These are phyloP conservation scores for Apophysomyces ossiformis DNA, from an alignment of 371 early-diverging fungal species.

Conservation along the genomic window DNA sequence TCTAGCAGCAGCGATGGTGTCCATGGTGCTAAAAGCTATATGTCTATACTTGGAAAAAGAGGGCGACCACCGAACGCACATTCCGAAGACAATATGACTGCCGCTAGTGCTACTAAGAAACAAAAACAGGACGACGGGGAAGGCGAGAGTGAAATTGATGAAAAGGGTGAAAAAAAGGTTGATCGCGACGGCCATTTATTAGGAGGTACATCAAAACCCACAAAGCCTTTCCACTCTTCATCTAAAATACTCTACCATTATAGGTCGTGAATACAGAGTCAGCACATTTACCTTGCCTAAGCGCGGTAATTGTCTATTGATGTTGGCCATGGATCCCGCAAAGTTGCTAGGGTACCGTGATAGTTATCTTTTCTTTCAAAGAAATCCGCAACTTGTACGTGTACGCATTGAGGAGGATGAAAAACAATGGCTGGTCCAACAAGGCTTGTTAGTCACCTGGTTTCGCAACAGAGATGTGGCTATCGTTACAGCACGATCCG, in stretches of 20 bases:
- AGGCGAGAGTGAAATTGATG: slow-evolving; percentile 58
- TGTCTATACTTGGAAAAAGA: neutral
- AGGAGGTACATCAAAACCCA: slow-evolving; percentile 51
- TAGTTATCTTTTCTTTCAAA: slow-evolving; percentile 83
- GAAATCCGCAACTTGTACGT: slow-evolving; percentile 75
- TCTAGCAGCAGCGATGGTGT: neutral
- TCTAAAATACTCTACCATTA: slow-evolving; percentile 22
- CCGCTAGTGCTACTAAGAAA: neutral
- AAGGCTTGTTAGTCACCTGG: slow-evolving; percentile 69
- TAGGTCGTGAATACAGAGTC: slow-evolving; percentile 67
- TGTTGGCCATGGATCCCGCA: slow-evolving; percentile 86
- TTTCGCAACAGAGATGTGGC: slow-evolving; percentile 78
- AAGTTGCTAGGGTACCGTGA: slow-evolving; percentile 82
- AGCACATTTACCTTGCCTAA: slow-evolving; percentile 67
- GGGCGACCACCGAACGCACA: neutral
- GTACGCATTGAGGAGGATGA: slow-evolving; percentile 78
- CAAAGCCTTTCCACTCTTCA: slow-evolving; percentile 12
- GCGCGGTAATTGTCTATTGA: slow-evolving; percentile 70
- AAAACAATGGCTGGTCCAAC: slow-evolving; percentile 66
- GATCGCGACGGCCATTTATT: slow-evolving; percentile 66
- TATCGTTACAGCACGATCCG: slow-evolving; percentile 79
- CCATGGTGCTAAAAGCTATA: neutral
- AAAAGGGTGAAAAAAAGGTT: slow-evolving; percentile 70
- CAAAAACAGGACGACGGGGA: slow-evolving; percentile 35
- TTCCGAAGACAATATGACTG: neutral